Base-by-base conservation (phyloP, 2,329 filamentous ascomycete species). In the Aspergillus nomiae region DNA sequence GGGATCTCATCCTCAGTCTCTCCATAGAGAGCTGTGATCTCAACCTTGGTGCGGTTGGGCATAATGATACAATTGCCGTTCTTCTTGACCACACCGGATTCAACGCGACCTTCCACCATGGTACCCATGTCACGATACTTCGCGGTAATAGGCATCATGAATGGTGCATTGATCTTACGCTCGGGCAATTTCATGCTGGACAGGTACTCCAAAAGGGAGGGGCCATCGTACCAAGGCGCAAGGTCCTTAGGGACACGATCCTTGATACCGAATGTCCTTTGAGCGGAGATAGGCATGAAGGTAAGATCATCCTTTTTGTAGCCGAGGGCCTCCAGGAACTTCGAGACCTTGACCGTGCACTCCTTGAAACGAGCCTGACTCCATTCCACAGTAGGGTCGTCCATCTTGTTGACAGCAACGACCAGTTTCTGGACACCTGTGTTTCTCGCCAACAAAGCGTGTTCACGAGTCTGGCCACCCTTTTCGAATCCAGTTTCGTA, bases 351-450 rank as follows among this genome's bases (percentile, higher is more conserved):
- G 69, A 89, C 89, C 4, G 89, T 94, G 80, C 95, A 99, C 81
- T 99, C 95, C 74, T 92, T 89, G 83, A 92, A 99, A 61, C 95
- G 90, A 46, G 92, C 91, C 72, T 97, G 88, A 60, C 91, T 95
- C 96, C 96, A 99, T 74, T 97, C 88, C 58, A 99, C 96, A 3
- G 95, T 99, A 12, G 90, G 84, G 76, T 99, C 95, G 76, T 99
- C 95, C 96, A 99, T 99, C 86, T 99, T 99, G 87, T 99, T 99
- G 77, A 97, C 94, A 59, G 87, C 95, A 34, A 99, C 90, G 53
- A 98, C 85, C 61, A 99, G 86, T 82, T 97, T 97, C 85, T 96
- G 96, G 64, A 99, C 95, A 80, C 95, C 95, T 77, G 97, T 94
- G 0, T 96, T 99, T 83, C 98, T 97, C 70, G 96, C 96, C 76